Evolutionary conservation across 148 eudicot genomes (phyloP), one percentile per base, ranked within the genome.

Genomic region (Amaranthus hypochondriacus): DNA sequence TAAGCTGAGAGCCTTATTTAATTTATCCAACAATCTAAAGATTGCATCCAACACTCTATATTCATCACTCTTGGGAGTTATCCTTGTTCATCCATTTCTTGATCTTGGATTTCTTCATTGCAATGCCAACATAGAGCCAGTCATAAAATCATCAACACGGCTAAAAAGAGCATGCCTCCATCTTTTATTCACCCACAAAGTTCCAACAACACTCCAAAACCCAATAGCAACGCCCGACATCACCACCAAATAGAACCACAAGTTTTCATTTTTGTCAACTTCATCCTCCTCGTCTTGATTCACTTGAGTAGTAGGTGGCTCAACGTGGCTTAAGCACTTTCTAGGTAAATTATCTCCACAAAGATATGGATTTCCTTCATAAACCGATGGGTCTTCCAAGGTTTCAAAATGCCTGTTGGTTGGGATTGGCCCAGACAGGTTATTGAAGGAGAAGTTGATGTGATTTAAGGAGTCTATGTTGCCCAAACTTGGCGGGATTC

Each of bases 191-290:
- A 70, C 8, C 5, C 69, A 4, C 62, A 81, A 55, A 57, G 55
- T 44, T 14, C 78, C 78, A 44, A 73, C 50, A 18, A 77, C 75
- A 28, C 84, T 58, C 84, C 81, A 77, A n/a, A 81, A 77, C 10
- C 84, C 78, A 11, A 78, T 57, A 5, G 78, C 78, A 52, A 81
- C 52, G 5, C 84, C 81, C 0, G 61, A 48, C 75, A 77, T 71
- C 11, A 69, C 65, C 6, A 73, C 74, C 56, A 65, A 13, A 75
- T 64, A 70, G 48, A 81, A 73, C 78, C 81, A 74, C 72, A 73
- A 51, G n/a, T 53, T 59, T 9, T 74, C 78, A 43, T 56, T 66
- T 70, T 56, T 79, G 8, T 62, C 68, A 5, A 77, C 78, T 3
- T 71, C 82, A 7, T 71, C 68, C 18, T 75, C 5, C 9, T 42